phyloP scores from a whole-genome alignment of 768 basidiomycete genomes.

The Strobilomyces confusus region DNA sequence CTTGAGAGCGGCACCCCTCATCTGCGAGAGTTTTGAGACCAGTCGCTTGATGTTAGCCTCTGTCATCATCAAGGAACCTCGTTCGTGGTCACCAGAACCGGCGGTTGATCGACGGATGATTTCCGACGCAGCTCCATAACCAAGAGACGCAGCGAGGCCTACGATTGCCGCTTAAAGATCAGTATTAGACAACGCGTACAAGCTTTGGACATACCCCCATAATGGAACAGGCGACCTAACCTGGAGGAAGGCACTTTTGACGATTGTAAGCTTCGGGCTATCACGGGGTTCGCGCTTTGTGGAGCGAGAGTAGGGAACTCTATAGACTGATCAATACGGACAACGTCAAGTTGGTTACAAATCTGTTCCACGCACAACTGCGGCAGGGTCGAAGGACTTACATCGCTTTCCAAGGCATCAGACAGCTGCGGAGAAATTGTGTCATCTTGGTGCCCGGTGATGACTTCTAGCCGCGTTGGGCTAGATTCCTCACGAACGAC shows the following conservation, averaged over 20 bases:
- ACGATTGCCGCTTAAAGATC: neutral
- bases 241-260: constrained; percentile 90
- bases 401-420: neutral
- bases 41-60: constrained; percentile 88
- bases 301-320: neutral
- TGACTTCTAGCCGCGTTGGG: no score
- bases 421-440: neutral
- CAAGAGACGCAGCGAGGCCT: constrained; percentile 90
- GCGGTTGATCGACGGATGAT: constrained; percentile 64
- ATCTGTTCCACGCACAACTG: neutral
- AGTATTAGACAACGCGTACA: neutral
- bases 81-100: constrained; percentile 28
- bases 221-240: constrained; percentile 88
- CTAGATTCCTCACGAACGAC: neutral
- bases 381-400: neutral
- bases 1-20: constrained; percentile 96
- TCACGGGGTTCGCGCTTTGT: neutral
- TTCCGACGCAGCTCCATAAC: constrained; percentile 88
- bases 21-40: constrained; percentile 88
- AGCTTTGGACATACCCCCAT: constrained; percentile 61
- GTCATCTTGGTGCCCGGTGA: neutral
- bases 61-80: constrained; percentile 72
- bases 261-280: constrained; percentile 54
- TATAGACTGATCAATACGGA: constrained; percentile 4
- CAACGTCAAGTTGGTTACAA: neutral